phyloP scores from a whole-genome alignment of 108 stramenopile species.

The Fragilaria crotonensis region DNA sequence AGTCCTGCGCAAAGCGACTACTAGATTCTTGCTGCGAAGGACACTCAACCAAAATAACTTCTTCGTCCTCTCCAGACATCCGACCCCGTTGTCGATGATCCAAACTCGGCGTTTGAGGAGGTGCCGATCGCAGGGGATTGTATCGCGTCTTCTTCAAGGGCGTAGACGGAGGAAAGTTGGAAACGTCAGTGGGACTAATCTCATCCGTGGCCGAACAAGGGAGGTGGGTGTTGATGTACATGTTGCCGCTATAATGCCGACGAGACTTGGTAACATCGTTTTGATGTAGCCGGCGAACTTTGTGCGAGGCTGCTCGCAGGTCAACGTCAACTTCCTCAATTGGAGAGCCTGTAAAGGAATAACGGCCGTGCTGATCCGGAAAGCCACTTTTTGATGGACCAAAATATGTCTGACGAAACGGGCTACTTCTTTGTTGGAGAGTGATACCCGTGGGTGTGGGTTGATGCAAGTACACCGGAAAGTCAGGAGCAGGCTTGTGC shows the following conservation, averaged over 20 bases:
- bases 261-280: slow-evolving; percentile 33
- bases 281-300: slow-evolving; percentile 31
- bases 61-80: not conserved
- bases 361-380: slow-evolving; percentile 22
- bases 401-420: not conserved
- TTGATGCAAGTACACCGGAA: slow-evolving; percentile 4
- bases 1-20: slow-evolving; percentile 60
- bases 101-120: slow-evolving; percentile 28
- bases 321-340: slow-evolving; percentile 20
- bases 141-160: slow-evolving; percentile 15
- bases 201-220: slow-evolving; percentile 3
- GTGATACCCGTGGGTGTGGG: not conserved
- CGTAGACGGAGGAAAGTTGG: slow-evolving; percentile 23
- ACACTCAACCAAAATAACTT: not conserved
- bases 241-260: not conserved
- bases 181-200: slow-evolving; percentile 53
- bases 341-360: slow-evolving; percentile 37
- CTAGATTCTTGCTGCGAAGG: not conserved
- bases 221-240: slow-evolving; percentile 10
- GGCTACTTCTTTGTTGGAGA: not conserved
- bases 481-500: not conserved
- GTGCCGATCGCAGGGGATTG: slow-evolving; percentile 12
- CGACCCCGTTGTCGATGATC: slow-evolving; percentile 8
- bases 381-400: slow-evolving; percentile 9
- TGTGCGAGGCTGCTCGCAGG: slow-evolving; percentile 16